Conservation (phyloP, 2,329 filamentous ascomycete species). For the Orbilia quercus region DNA sequence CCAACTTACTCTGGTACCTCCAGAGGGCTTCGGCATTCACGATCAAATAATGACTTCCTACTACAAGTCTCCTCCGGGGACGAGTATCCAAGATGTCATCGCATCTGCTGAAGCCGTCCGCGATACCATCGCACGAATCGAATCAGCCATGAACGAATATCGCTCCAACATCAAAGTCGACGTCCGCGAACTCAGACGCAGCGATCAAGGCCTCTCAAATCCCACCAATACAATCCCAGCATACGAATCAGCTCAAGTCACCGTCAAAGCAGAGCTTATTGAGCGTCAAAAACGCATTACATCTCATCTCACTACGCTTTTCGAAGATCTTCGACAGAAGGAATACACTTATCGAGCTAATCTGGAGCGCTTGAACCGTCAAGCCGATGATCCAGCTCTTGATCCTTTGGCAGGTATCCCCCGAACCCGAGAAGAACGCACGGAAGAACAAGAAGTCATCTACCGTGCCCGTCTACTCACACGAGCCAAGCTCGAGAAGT, state of each 20-base stretch:
- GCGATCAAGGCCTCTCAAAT: slow-evolving; percentile 1
- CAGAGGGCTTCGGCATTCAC: slow-evolving; percentile 9
- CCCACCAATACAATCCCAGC: not conserved
- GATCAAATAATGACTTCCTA: slow-evolving; percentile 13
- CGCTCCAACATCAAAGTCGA: slow-evolving; percentile 30
- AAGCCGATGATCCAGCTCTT: slow-evolving; percentile 30
- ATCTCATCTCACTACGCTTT: slow-evolving; percentile 7
- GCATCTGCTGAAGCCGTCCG: slow-evolving; percentile 33
- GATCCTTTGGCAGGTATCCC: slow-evolving; percentile 29
- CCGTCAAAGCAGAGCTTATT: slow-evolving; percentile 2
- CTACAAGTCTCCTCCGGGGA: slow-evolving; percentile 7
- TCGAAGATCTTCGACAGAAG: slow-evolving; percentile 32
- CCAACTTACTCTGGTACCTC: slow-evolving; percentile 15
- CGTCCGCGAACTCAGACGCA: slow-evolving; percentile 19
- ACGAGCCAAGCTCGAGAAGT: slow-evolving; percentile 28
- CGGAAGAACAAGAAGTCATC: slow-evolving; percentile 21
- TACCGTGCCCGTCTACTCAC: slow-evolving; percentile 31
- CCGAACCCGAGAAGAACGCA: slow-evolving; percentile 12
- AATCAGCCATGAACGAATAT: slow-evolving; percentile 32
- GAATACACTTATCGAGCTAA: slow-evolving; percentile 25
- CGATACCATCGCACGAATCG: slow-evolving; percentile 32
- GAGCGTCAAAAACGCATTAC: slow-evolving; percentile 12
- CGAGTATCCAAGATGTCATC: slow-evolving; percentile 26
- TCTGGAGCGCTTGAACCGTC: slow-evolving; percentile 22
- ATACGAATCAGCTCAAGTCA: slow-evolving; percentile 5